Evolutionary conservation across 371 early-diverging fungal species (phyloP).

Genomic region (Haplosporangium sp.): DNA sequence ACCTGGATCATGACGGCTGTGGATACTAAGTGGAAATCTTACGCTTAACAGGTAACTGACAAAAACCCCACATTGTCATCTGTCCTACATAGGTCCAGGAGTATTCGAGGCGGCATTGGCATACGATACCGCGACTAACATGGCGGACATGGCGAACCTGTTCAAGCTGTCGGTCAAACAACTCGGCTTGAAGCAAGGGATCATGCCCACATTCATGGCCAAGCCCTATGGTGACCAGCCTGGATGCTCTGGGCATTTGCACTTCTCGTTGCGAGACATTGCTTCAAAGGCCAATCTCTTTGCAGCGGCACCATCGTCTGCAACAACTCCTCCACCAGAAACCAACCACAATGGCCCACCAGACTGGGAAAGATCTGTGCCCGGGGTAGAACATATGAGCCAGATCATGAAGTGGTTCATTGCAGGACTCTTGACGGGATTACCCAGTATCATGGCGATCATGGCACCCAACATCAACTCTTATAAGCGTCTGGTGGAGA

Average conservation of each 20-base stretch:
- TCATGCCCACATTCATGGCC: slow-evolving; percentile 89
- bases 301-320: slow-evolving; percentile 38
- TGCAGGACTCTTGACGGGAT: slow-evolving; percentile 79
- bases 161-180: slow-evolving; percentile 87
- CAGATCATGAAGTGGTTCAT: slow-evolving; percentile 73
- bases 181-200: slow-evolving; percentile 73
- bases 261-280: slow-evolving; percentile 73
- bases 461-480: slow-evolving; percentile 88
- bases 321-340: not conserved
- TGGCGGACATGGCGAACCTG: slow-evolving; percentile 81
- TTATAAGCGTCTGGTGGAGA: slow-evolving; percentile 87
- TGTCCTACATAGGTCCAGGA: slow-evolving; percentile 71
- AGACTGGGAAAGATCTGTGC: slow-evolving; percentile 40
- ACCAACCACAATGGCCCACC: slow-evolving; percentile 27
- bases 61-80: too few relatives aligned
- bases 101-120: slow-evolving; percentile 85
- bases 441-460: slow-evolving; percentile 81
- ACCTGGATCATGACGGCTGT: too few relatives aligned
- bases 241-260: slow-evolving; percentile 88
- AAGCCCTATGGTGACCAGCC: slow-evolving; percentile 81
- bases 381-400: slow-evolving; percentile 59
- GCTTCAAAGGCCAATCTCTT: slow-evolving; percentile 65
- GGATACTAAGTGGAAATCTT: too few relatives aligned
- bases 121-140: slow-evolving; percentile 71
- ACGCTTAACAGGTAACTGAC: too few relatives aligned